phyloP scores from a whole-genome alignment of 2,329 filamentous ascomycete species.

The Penicillium rolfsii region DNA sequence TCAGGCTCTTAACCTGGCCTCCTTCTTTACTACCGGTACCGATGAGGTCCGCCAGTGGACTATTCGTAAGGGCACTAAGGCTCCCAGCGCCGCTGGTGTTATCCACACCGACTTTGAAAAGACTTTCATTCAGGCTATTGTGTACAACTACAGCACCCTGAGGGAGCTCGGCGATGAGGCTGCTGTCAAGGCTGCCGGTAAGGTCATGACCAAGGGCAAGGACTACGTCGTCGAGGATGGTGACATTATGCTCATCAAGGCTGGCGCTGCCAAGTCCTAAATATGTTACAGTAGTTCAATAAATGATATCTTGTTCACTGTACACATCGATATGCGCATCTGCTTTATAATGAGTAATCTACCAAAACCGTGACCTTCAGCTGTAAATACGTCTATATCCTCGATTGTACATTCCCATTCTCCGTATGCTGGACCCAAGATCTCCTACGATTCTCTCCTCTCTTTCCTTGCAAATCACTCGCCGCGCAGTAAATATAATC shows the following conservation, averaged over 20 bases:
- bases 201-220: constrained; percentile 98
- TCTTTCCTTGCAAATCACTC: not conserved
- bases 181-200: constrained; percentile 88
- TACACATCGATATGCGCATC: not conserved
- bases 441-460: not conserved
- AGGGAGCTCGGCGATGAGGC: constrained; percentile 88
- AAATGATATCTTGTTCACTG: constrained; percentile 19
- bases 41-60: constrained; percentile 99
- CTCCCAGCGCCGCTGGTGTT: constrained; percentile 95
- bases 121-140: constrained; percentile 96
- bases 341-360: not conserved
- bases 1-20: constrained; percentile 83
- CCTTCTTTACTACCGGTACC: constrained; percentile 94
- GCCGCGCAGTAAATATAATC: constrained; percentile 5
- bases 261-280: constrained; percentile 54
- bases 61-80: constrained; percentile 91
- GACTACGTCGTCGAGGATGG: constrained; percentile 70
- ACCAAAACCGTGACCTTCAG: no score
- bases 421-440: no score
- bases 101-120: constrained; percentile 99
- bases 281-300: constrained; percentile 18
- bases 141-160: constrained; percentile 83
- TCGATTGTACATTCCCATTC: no score
- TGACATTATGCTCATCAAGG: constrained; percentile 80
- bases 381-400: no score